Evolutionary conservation across 192 early-diverging fungal species (phyloP).

Genomic region (Mycoemilia scoparia): DNA sequence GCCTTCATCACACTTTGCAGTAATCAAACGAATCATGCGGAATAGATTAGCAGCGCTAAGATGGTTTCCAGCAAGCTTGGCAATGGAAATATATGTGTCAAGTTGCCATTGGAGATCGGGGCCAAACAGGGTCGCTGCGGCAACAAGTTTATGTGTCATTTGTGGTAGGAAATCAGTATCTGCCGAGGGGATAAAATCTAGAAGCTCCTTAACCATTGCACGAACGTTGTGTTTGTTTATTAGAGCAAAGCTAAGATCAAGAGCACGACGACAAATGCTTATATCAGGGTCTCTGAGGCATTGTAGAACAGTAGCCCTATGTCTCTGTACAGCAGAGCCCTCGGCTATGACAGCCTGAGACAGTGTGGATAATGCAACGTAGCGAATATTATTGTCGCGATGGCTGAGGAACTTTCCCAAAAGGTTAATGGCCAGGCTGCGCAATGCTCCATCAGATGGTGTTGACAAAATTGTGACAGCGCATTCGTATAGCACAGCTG

Average conservation of each 20-base stretch:
- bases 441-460: conserved; percentile 72
- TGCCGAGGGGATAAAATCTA: conserved; percentile 81
- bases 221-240: conserved; percentile 87
- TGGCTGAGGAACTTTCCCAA: conserved; percentile 90
- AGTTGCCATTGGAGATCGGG: conserved; percentile 95
- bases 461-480: conserved; percentile 93
- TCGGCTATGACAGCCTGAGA: conserved; percentile 79
- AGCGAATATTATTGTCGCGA: conserved; percentile 94
- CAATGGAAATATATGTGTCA: conserved; percentile 81
- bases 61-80: conserved; percentile 53
- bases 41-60: conserved; percentile 59
- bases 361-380: conserved; percentile 94
- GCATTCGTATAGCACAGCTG: conserved; percentile 93
- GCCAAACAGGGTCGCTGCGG: conserved; percentile 83
- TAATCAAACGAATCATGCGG: conserved; percentile 80
- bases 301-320: conserved; percentile 88
- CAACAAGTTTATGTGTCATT: conserved; percentile 81
- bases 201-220: conserved; percentile 76
- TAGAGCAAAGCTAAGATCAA: conserved; percentile 91
- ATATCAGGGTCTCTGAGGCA: conserved; percentile 91
- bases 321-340: conserved; percentile 86
- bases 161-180: conserved; percentile 76
- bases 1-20: conserved; percentile 36
- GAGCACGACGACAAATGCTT: conserved; percentile 86
- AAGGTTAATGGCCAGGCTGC: conserved; percentile 93